Conservation (phyloP, 441 rosid species). For the Populus hybrid region DNA sequence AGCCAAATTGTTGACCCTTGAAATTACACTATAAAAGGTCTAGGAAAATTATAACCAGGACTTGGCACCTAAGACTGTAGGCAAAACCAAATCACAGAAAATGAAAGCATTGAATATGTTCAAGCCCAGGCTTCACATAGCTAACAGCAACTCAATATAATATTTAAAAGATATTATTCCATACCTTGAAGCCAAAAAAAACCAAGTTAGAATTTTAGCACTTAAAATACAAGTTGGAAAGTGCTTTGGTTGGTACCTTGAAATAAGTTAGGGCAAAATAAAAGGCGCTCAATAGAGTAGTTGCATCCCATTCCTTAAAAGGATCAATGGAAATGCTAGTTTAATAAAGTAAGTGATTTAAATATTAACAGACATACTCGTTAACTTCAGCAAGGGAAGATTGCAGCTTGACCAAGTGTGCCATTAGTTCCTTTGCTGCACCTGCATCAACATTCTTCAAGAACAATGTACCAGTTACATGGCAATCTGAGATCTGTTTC, state of each 20-base stretch:
- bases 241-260: not conserved
- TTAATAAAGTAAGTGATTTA: not conserved
- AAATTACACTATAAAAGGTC: too few relatives aligned
- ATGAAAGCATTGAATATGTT: not conserved
- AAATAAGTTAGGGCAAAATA: too few relatives aligned
- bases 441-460: slow-evolving; percentile 88
- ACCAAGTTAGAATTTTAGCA: not conserved
- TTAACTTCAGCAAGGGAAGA: slow-evolving; percentile 79
- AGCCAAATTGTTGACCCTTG: too few relatives aligned
- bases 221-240: not conserved
- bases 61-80: too few relatives aligned
- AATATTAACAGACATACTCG: slow-evolving; percentile 39
- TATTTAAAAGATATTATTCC: not conserved
- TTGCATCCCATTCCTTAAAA: not conserved
- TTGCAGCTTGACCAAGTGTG: slow-evolving; percentile 72
- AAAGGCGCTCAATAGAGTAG: not conserved
- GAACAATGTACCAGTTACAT: slow-evolving; percentile 28
- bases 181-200: not conserved
- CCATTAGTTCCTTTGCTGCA: slow-evolving; percentile 90
- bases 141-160: not conserved
- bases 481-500: slow-evolving; percentile 4
- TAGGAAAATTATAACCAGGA: too few relatives aligned
- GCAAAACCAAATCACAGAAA: too few relatives aligned
- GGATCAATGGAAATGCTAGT: not conserved
- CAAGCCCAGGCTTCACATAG: not conserved